phyloP scores from a whole-genome alignment of 2,329 filamentous ascomycete genomes.

The Exserohilum turcica region DNA sequence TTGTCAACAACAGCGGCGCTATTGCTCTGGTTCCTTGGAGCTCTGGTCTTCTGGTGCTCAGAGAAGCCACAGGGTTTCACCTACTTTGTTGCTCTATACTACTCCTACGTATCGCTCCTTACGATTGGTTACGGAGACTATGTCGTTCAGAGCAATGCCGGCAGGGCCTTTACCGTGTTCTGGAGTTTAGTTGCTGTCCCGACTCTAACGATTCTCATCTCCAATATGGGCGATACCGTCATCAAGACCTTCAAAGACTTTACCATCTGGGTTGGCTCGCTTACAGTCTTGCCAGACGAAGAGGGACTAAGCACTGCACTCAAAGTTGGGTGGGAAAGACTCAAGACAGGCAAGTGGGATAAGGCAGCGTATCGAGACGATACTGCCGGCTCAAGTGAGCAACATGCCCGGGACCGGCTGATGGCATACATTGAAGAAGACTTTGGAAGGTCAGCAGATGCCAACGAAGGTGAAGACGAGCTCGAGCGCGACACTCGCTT shows the following conservation, averaged over 20 bases:
- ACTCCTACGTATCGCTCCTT: constrained; percentile 58
- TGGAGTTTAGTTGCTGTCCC: constrained; percentile 62
- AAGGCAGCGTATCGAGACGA: constrained; percentile 12
- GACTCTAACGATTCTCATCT: constrained; percentile 60
- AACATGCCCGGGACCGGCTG: constrained; percentile 38
- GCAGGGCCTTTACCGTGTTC: constrained; percentile 62
- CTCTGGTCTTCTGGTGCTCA: constrained; percentile 55
- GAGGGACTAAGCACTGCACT: constrained; percentile 46
- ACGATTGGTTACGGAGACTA: constrained; percentile 63
- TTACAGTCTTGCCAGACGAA: constrained; percentile 61
- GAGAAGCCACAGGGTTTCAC: constrained; percentile 56
- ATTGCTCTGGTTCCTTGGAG: constrained; percentile 55
- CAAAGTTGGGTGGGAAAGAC: constrained; percentile 34
- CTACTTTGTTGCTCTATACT: constrained; percentile 60
- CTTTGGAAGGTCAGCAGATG: constrained; percentile 49
- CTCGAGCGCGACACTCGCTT: constrained; percentile 57
- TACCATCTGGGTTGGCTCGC: constrained; percentile 61
- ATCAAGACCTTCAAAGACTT: constrained; percentile 60
- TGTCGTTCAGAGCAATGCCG: constrained; percentile 54
- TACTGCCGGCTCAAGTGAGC: constrained; percentile 13
- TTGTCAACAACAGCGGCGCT: constrained; percentile 48
- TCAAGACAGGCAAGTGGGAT: constrained; percentile 30
- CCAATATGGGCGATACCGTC: constrained; percentile 60
- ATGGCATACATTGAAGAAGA: constrained; percentile 50
- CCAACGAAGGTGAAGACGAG: constrained; percentile 50